phyloP scores from a whole-genome alignment of 768 basidiomycete species.

The Asterophora lycoperdoides region DNA sequence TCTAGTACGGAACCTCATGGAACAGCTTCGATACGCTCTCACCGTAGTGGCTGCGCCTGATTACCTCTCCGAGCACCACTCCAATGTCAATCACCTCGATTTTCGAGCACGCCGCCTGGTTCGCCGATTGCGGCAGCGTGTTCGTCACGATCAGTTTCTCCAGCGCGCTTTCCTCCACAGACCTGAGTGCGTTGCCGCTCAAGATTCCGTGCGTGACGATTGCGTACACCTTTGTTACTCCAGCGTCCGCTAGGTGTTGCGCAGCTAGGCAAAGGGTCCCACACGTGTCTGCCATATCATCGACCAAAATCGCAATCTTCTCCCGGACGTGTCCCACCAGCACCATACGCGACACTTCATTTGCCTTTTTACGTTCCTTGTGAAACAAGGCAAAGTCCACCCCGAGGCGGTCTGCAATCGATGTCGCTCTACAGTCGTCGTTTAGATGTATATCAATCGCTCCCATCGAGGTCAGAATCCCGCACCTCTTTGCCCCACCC shows the following conservation, averaged over 20 bases:
- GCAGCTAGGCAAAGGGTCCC: slow-evolving; percentile 93
- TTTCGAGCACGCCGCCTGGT: slow-evolving; percentile 67
- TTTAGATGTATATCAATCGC: slow-evolving; percentile 12
- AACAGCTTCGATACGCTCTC: slow-evolving; percentile 88
- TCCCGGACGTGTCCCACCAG: slow-evolving; percentile 92
- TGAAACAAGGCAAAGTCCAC: slow-evolving; percentile 99
- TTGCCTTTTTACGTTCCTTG: slow-evolving; percentile 97
- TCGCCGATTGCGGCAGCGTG: slow-evolving; percentile 86
- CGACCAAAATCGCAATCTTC: slow-evolving; percentile 91
- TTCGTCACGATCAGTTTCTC: slow-evolving; percentile 98
- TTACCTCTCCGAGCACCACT: slow-evolving; percentile 92
- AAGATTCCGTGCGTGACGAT: slow-evolving; percentile 97
- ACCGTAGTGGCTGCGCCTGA: slow-evolving; percentile 95
- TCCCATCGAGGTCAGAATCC: slow-evolving; percentile 1
- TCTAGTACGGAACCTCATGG: slow-evolving; percentile 83
- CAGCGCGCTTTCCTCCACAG: slow-evolving; percentile 67
- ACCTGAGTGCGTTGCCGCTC: slow-evolving; percentile 80
- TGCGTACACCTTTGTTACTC: slow-evolving; percentile 80
- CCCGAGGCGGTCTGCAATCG: slow-evolving; percentile 92
- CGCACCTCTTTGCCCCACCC: slow-evolving; percentile 94
- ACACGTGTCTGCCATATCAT: slow-evolving; percentile 98
- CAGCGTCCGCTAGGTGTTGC: slow-evolving; percentile 82
- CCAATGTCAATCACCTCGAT: slow-evolving; percentile 95
- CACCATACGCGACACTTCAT: slow-evolving; percentile 92
- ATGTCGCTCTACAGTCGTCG: slow-evolving; percentile 70